Base-by-base conservation (phyloP, 164 flowering plant genomes). In the Piper longum region DNA sequence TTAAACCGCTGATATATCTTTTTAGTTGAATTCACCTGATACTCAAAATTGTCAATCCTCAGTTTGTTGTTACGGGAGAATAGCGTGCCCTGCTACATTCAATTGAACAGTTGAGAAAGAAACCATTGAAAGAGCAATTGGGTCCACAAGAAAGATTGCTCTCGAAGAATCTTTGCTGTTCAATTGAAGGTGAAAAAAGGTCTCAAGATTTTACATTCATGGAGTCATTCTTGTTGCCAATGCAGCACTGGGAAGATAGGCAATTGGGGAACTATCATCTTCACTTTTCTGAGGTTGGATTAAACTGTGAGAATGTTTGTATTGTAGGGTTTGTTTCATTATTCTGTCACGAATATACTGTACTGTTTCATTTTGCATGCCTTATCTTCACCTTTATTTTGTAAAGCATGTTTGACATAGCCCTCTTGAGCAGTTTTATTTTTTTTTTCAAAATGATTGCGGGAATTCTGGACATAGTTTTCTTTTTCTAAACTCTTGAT, bases 61-160 rank as follows among this genome's bases (percentile, higher is more conserved):
- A 93, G 99, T 85, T 81, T 87, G 87, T 85, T 59, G 75, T 82
- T 64, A 95, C 95, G 51, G 81, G 84, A 63, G 97, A 88, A 73
- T 80, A 69, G 70, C 83, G 84, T 54, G 62, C 88, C 51, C 67
- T 95, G 75, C 77, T 73, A 67, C 83, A 81, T 85, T 89, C 89
- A 64, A 85, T 86, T 73, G 86, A 81, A 62, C 95, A 87, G 70
- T 63, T 95, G 77, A 91, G 72, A 72, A 88, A 74, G 76, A 80
- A 88, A 67, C 95, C 99, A 36, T 54, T 91, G 64, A 84, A 83
- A 76, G 99, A 95, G 74, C 95, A 95, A 69, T 84, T 95, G 56
- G 97, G 97, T 16, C 87, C 87, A 54, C 89, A 85, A 69, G 99
- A 95, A 78, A 83, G 95, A 73, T 67, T 81, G 66, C 90, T 87